These are phyloP conservation scores for Pleurotus salmoneostramineus DNA, from an alignment of 768 basidiomycete genomes.

Conservation along the genomic window DNA sequence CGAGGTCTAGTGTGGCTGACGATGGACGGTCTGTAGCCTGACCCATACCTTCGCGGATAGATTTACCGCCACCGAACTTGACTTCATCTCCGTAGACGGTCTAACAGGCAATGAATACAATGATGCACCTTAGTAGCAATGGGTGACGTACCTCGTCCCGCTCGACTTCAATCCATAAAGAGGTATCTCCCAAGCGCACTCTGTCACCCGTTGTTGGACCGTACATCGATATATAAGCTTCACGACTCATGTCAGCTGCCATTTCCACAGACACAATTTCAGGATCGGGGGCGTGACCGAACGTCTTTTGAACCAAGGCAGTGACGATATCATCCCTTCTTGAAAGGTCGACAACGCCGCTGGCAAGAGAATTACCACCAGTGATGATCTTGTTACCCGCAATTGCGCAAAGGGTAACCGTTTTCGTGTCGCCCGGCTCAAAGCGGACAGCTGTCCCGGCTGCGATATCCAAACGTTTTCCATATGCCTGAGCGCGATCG, in stretches of 20 bases:
- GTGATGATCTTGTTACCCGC: constrained; percentile 67
- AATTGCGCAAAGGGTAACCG: constrained; percentile 77
- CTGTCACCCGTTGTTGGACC: constrained; percentile 93
- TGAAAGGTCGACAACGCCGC: constrained; percentile 43
- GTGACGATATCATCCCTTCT: constrained; percentile 44
- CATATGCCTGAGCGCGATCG: constrained; percentile 77
- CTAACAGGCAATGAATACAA: constrained; percentile 25
- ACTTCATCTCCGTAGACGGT: constrained; percentile 94
- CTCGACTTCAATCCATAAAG: constrained; percentile 91
- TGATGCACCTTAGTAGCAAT: not conserved
- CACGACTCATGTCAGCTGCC: constrained; percentile 59
- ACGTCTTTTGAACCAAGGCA: constrained; percentile 54
- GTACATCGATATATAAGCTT: constrained; percentile 89
- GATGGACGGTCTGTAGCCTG: constrained; percentile 76
- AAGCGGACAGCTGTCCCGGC: constrained; percentile 96
- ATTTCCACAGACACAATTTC: constrained; percentile 45
- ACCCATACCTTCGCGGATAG: constrained; percentile 96
- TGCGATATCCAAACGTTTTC: constrained; percentile 86
- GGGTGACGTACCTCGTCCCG: constrained; percentile 58
- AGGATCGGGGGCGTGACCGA: constrained; percentile 68
- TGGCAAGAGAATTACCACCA: constrained; percentile 77
- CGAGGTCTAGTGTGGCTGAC: constrained; percentile 74
- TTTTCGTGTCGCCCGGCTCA: constrained; percentile 88
- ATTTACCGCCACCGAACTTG: constrained; percentile 97
- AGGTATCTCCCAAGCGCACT: constrained; percentile 84